phyloP scores from a whole-genome alignment of 306 rosid species.

The Cicer cuneatum region DNA sequence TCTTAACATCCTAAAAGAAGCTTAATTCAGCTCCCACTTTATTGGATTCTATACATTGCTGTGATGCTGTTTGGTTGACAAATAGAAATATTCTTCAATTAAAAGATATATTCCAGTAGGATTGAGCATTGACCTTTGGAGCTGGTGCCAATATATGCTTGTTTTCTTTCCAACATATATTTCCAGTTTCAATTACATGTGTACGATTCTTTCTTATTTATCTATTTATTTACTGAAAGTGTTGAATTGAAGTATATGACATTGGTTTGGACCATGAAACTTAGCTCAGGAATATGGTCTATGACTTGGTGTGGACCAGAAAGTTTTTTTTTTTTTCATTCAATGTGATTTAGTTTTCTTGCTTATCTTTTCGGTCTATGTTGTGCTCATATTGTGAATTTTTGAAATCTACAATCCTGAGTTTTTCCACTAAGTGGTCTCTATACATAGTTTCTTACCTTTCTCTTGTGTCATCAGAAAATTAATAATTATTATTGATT shows the following conservation, averaged over 20 bases:
- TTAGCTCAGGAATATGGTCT: slow-evolving; percentile 2
- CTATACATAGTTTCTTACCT: not conserved
- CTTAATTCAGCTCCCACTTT: not conserved
- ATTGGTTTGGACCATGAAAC: slow-evolving; percentile 22
- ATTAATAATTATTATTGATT: too few relatives aligned
- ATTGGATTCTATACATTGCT: slow-evolving; percentile 17
- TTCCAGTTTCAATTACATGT: not conserved
- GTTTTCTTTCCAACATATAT: slow-evolving; percentile 10
- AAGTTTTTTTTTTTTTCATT: not conserved
- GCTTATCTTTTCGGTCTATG: not conserved
- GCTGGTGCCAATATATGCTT: slow-evolving; percentile 8
- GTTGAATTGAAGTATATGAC: not conserved
- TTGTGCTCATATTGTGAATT: not conserved
- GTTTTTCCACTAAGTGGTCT: not conserved
- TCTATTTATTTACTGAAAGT: slow-evolving; percentile 1
- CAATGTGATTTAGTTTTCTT: slow-evolving; percentile 9
- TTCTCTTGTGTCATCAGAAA: too few relatives aligned
- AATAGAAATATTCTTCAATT: not conserved
- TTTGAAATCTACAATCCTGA: slow-evolving; percentile 31
- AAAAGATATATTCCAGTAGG: not conserved
- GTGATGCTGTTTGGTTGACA: slow-evolving; percentile 15
- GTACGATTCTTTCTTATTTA: not conserved
- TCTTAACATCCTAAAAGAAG: not conserved
- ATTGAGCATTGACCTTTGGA: slow-evolving; percentile 10
- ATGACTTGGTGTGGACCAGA: slow-evolving; percentile 2